Evolutionary conservation across 2,329 filamentous ascomycete genomes (phyloP).

Genomic region (Paracamarosporium sp.): DNA sequence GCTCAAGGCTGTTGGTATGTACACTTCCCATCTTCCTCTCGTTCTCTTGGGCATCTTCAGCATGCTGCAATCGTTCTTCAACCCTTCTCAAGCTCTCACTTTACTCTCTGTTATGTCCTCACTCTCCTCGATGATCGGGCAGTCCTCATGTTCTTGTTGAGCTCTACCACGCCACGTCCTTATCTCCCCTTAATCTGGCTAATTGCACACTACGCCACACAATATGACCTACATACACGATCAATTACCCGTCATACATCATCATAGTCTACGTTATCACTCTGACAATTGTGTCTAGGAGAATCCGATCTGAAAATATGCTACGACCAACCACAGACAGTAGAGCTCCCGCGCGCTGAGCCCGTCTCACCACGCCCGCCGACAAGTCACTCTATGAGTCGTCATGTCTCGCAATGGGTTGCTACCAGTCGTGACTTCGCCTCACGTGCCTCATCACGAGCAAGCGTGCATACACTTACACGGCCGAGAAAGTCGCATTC

Average conservation of each 20-base stretch:
- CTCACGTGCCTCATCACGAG: constrained; percentile 42
- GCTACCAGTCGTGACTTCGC: constrained; percentile 41
- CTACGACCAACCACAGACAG: constrained; percentile 41
- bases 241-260: constrained; percentile 14
- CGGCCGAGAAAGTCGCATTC: constrained; percentile 22
- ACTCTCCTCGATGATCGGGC: constrained; percentile 7
- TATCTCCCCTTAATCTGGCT: constrained; percentile 32
- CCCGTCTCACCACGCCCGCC: constrained; percentile 36
- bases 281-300: constrained; percentile 26
- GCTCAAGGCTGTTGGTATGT: constrained; percentile 37
- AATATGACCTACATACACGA: constrained; percentile 16
- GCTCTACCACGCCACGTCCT: constrained; percentile 26
- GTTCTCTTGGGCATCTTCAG: background rate
- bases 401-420: constrained; percentile 46
- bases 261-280: constrained; percentile 13
- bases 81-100: background rate
- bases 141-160: constrained; percentile 26
- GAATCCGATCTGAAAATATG: constrained; percentile 36
- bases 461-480: constrained; percentile 39
- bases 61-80: background rate
- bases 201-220: constrained; percentile 17
- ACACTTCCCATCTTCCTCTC: constrained; percentile 10
- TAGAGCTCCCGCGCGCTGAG: constrained; percentile 37
- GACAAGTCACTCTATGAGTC: constrained; percentile 44
- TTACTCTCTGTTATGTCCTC: background rate